These are phyloP conservation scores for Neurospora sublineolata DNA, from an alignment of 495 filamentous ascomycete species.

Conservation along the genomic window DNA sequence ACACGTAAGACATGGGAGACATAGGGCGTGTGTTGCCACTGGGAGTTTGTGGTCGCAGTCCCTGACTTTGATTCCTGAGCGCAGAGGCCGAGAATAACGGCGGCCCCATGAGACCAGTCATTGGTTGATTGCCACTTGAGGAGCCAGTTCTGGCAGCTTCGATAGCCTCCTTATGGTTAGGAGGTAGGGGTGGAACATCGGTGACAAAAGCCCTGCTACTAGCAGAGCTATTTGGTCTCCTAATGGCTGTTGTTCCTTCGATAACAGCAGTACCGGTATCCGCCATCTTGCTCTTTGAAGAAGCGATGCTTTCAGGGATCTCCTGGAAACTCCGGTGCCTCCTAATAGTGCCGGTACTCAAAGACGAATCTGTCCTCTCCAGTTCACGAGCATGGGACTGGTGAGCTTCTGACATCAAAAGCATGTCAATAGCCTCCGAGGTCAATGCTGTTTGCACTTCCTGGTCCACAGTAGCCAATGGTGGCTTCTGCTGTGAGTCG, in stretches of 20 bases:
- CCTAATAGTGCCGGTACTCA: conserved; percentile 22
- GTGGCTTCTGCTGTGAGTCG: conserved; percentile 23
- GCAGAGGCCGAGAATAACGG: conserved; percentile 75
- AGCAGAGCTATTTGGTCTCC: conserved; percentile 57
- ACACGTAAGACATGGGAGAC: conserved; percentile 24
- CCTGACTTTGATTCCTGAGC: conserved; percentile 35
- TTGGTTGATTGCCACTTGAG: conserved; percentile 31
- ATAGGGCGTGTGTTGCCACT: conserved; percentile 25
- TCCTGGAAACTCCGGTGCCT: conserved; percentile 27
- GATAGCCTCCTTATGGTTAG: conserved; percentile 74
- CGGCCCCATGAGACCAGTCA: conserved; percentile 64
- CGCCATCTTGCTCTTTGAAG: conserved; percentile 21
- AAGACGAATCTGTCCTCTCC: conserved; percentile 10
- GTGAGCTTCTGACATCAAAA: conserved; percentile 38
- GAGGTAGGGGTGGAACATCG: conserved; percentile 58
- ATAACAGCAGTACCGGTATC: conserved; percentile 14
- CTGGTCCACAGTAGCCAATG: conserved; percentile 45
- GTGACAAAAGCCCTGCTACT: conserved; percentile 38
- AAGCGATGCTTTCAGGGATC: conserved; percentile 26
- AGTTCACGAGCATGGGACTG: conserved; percentile 17
- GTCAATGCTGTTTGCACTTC: conserved; percentile 65
- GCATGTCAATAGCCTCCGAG: conserved; percentile 56
- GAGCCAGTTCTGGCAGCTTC: conserved; percentile 55
- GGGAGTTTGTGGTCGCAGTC: conserved; percentile 62
- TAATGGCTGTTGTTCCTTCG: conserved; percentile 16